Percentiles rank a stretch among this genome's conserved stretches.
These are phyloP conservation scores for Iberis amara DNA, from an alignment of 441 rosid species.

Conservation along the genomic window DNA sequence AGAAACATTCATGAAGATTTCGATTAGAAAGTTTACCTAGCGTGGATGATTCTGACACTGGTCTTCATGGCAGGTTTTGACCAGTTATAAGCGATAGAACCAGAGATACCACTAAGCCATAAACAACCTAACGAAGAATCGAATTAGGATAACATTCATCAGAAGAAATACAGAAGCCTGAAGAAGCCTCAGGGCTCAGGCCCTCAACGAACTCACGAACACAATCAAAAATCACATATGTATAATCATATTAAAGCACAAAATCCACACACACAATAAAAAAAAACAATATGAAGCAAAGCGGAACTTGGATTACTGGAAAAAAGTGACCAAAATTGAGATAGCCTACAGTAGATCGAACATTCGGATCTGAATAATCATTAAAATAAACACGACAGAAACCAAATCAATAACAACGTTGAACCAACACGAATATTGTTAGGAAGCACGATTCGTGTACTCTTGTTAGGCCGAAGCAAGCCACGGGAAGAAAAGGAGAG, in stretches of 20 bases:
- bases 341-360: neutral
- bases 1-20: too few relatives aligned
- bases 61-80: constrained; percentile 87
- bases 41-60: constrained; percentile 87
- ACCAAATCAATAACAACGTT: constrained; percentile 2
- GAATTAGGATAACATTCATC: neutral
- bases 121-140: constrained; percentile 44
- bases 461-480: too few relatives aligned
- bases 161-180: too few relatives aligned
- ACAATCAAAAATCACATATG: too few relatives aligned
- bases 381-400: neutral
- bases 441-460: neutral
- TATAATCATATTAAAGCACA: too few relatives aligned
- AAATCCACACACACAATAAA: neutral
- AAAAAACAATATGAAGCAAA: too few relatives aligned
- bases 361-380: neutral
- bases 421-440: neutral
- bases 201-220: too few relatives aligned
- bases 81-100: constrained; percentile 92
- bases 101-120: constrained; percentile 84
- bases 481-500: neutral
- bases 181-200: too few relatives aligned
- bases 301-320: neutral
- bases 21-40: constrained; percentile 54
- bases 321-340: neutral